Percentiles rank a stretch among this genome's conserved stretches.
phyloP scores from a whole-genome alignment of 2,329 filamentous ascomycete genomes.

The Orbilia javanica region DNA sequence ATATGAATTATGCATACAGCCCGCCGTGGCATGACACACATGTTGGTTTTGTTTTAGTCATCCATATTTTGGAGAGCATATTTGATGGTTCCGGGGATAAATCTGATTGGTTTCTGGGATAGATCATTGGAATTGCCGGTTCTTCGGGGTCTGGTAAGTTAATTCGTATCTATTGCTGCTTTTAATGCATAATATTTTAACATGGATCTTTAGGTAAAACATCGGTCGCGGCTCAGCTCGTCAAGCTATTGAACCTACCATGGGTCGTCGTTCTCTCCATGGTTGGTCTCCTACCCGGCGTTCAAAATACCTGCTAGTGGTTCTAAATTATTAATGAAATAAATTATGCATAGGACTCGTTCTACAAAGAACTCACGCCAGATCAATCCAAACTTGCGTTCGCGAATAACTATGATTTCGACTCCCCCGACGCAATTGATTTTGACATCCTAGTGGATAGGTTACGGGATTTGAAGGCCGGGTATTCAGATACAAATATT shows the following conservation, averaged over 20 bases:
- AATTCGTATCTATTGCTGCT: neutral
- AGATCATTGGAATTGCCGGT: slow-evolving; percentile 93
- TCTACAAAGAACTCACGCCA: slow-evolving; percentile 88
- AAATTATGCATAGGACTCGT: slow-evolving; percentile 83
- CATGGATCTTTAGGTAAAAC: slow-evolving; percentile 76
- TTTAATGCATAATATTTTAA: slow-evolving; percentile 1
- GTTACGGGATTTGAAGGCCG: slow-evolving; percentile 86
- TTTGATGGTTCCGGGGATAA: neutral
- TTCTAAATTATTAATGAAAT: neutral
- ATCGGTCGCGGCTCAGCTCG: slow-evolving; percentile 90
- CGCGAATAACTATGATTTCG: slow-evolving; percentile 93
- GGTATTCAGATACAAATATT: slow-evolving; percentile 71
- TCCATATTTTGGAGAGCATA: neutral
- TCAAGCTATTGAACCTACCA: slow-evolving; percentile 87
- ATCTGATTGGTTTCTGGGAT: slow-evolving; percentile 9
- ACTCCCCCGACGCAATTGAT: slow-evolving; percentile 92
- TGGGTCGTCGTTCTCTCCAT: slow-evolving; percentile 99
- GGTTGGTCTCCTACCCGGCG: slow-evolving; percentile 69
- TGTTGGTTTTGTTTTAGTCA: slow-evolving; percentile 72
- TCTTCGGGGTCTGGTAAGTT: slow-evolving; percentile 81
- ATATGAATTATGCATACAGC: slow-evolving; percentile 71
- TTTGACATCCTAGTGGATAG: slow-evolving; percentile 88
- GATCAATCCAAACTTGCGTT: slow-evolving; percentile 86
- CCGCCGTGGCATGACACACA: slow-evolving; percentile 87
- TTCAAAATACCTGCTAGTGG: neutral